Conservation (phyloP, 768 basidiomycete species). For the Rossbeevera mucosa region DNA sequence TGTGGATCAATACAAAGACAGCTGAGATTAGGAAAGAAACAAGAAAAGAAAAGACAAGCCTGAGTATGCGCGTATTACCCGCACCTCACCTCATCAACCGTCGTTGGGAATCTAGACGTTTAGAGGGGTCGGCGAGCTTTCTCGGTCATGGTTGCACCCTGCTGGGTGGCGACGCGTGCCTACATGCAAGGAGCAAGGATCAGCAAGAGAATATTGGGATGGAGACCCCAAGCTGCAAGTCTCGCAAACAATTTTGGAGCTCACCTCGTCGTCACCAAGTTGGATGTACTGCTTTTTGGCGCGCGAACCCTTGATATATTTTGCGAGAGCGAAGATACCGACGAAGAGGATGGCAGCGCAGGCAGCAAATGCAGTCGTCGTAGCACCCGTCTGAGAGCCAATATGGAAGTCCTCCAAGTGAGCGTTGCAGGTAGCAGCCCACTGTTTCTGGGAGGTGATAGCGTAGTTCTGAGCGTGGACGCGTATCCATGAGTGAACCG, state of each 20-base stretch:
- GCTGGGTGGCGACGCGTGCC: conserved; percentile 18
- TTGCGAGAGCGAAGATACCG: conserved; percentile 31
- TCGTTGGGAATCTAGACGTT: background rate
- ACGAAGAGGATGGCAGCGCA: conserved; percentile 36
- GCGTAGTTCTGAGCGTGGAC: conserved; percentile 36
- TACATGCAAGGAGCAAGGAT: background rate
- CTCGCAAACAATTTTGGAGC: conserved; percentile 4
- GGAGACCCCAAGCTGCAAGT: conserved; percentile 11
- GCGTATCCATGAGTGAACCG: conserved; percentile 2
- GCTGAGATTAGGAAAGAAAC: conserved; percentile 4
- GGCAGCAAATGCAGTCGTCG: conserved; percentile 30
- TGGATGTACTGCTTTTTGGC: conserved; percentile 32
- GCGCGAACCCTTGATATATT: conserved; percentile 34
- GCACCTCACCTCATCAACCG: background rate
- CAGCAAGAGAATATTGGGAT: background rate
- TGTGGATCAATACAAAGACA: conserved; percentile 17
- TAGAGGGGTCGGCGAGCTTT: conserved; percentile 27
- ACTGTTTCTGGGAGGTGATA: conserved; percentile 41
- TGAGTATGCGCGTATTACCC: conserved; percentile 1
- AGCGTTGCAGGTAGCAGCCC: conserved; percentile 39
- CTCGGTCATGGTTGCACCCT: conserved; percentile 25
- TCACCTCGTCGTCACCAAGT: conserved; percentile 37
- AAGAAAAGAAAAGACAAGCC: background rate
- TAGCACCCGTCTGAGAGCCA: conserved; percentile 27
- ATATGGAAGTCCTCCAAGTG: conserved; percentile 32